phyloP scores from a whole-genome alignment of 1,139 yeast genomes.

The Geotrichum fermentans region DNA sequence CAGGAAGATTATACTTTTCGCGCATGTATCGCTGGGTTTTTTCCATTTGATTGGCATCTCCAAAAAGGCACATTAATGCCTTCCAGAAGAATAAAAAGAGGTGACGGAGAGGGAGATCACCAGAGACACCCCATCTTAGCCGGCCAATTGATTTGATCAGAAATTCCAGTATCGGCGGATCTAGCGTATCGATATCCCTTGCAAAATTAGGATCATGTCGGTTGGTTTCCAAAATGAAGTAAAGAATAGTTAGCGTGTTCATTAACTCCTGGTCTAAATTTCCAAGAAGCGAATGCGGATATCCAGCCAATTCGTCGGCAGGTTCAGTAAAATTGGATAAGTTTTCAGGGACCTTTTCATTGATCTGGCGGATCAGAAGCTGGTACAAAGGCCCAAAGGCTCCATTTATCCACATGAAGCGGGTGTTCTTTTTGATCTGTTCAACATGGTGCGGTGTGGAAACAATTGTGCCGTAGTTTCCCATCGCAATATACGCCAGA shows the following conservation, averaged over 20 bases:
- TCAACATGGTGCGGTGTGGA: slow-evolving; percentile 40
- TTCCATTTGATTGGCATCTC: slow-evolving; percentile 45
- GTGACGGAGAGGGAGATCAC: slow-evolving; percentile 43
- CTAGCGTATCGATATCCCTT: slow-evolving; percentile 32
- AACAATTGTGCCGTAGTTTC: slow-evolving; percentile 39
- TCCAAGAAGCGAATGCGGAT: not conserved
- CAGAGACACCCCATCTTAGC: slow-evolving; percentile 54
- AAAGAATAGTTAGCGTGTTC: slow-evolving; percentile 51
- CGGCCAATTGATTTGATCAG: slow-evolving; percentile 53
- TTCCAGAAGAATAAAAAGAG: slow-evolving; percentile 52
- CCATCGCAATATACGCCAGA: slow-evolving; percentile 41
- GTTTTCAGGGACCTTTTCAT: slow-evolving; percentile 24
- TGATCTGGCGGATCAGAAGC: slow-evolving; percentile 22
- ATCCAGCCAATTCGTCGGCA: slow-evolving; percentile 13
- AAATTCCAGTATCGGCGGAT: slow-evolving; percentile 41
- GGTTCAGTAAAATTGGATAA: slow-evolving; percentile 13
- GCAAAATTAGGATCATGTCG: slow-evolving; percentile 31
- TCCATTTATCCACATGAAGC: slow-evolving; percentile 26
- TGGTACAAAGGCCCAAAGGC: slow-evolving; percentile 26
- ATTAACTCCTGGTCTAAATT: slow-evolving; percentile 35
- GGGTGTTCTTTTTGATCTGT: slow-evolving; percentile 35
- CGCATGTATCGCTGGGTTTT: slow-evolving; percentile 50
- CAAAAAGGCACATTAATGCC: slow-evolving; percentile 59
- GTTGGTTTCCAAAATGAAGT: slow-evolving; percentile 43
- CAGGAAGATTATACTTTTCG: slow-evolving; percentile 43